Percentiles rank a stretch among this genome's conserved stretches.
phyloP scores from a whole-genome alignment of 1,139 yeast species.

The Debaryomyces sp. region DNA sequence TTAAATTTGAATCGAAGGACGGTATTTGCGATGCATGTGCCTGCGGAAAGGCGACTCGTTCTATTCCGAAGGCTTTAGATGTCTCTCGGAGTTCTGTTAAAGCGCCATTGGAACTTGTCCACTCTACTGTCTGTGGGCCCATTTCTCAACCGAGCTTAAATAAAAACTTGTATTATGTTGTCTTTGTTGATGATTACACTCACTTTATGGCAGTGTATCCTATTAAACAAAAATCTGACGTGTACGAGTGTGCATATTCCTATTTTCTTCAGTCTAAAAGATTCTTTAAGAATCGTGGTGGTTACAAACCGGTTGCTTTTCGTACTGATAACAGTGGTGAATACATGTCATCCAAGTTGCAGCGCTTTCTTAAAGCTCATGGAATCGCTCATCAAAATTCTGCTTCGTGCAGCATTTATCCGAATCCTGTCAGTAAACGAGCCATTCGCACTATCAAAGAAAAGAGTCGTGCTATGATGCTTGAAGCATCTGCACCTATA shows the following conservation, averaged over 20 bases:
- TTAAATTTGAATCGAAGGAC: not conserved
- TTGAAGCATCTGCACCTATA: not conserved
- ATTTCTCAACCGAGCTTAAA: not conserved
- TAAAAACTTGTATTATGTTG: not conserved
- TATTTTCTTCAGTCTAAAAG: not conserved
- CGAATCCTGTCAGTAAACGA: not conserved
- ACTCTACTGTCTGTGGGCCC: not conserved
- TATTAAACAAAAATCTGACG: not conserved
- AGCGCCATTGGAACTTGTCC: not conserved
- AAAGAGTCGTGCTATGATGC: not conserved
- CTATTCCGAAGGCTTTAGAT: not conserved
- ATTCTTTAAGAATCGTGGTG: not conserved
- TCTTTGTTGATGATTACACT: not conserved
- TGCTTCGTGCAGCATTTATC: not conserved
- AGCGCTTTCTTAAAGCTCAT: not conserved
- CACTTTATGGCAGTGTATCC: not conserved
- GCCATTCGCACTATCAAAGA: constrained; percentile 1
- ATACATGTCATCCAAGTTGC: not conserved
- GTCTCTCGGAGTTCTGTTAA: not conserved
- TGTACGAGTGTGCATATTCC: not conserved
- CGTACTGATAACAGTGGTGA: not conserved
- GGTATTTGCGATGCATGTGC: not conserved
- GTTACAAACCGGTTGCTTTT: not conserved
- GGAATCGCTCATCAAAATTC: not conserved
- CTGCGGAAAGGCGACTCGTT: not conserved